Evolutionary conservation across 768 basidiomycete species (phyloP).

Genomic region (Strobilomyces confusus): DNA sequence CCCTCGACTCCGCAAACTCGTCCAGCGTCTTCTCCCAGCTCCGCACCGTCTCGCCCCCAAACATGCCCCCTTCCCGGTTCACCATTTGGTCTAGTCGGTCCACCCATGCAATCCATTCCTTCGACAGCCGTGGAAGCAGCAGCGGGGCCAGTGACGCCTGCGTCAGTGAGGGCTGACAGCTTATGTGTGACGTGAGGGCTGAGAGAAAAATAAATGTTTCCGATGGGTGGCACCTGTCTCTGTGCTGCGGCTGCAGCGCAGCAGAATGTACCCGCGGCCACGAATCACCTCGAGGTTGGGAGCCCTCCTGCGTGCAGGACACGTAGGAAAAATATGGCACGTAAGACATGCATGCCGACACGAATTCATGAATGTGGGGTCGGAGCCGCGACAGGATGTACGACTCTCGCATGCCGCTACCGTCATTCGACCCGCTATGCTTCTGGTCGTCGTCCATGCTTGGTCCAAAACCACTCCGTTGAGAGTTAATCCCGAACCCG

Average conservation of each 20-base stretch:
- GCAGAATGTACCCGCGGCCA: conserved; percentile 40
- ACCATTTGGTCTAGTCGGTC: conserved; percentile 63
- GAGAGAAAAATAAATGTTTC: conserved; percentile 74
- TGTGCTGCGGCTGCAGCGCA: conserved; percentile 48
- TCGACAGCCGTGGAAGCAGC: conserved; percentile 57
- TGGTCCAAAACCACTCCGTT: conserved; percentile 31
- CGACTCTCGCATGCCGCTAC: conserved; percentile 71
- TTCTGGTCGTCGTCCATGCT: conserved; percentile 28
- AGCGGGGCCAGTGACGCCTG: conserved; percentile 54
- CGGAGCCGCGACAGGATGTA: conserved; percentile 74
- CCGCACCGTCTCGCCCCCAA: conserved; percentile 63
- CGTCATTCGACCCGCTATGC: conserved; percentile 22
- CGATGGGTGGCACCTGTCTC: conserved; percentile 63
- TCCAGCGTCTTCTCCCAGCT: conserved; percentile 70
- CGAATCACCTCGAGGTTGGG: conserved; percentile 20
- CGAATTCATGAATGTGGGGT: conserved; percentile 73
- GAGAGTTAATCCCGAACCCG: conserved; percentile 24
- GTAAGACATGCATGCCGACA: conserved; percentile 73
- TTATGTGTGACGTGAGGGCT: conserved; percentile 61
- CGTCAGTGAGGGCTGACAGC: conserved; percentile 64
- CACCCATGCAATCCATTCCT: conserved; percentile 81
- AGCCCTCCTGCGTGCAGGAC: conserved; percentile 23
- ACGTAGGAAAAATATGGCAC: conserved; percentile 80
- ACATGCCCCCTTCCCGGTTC: conserved; percentile 75
- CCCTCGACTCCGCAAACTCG: conserved; percentile 54